These are phyloP conservation scores for Tylopilus sp. DNA, from an alignment of 768 basidiomycete genomes.

Conservation along the genomic window DNA sequence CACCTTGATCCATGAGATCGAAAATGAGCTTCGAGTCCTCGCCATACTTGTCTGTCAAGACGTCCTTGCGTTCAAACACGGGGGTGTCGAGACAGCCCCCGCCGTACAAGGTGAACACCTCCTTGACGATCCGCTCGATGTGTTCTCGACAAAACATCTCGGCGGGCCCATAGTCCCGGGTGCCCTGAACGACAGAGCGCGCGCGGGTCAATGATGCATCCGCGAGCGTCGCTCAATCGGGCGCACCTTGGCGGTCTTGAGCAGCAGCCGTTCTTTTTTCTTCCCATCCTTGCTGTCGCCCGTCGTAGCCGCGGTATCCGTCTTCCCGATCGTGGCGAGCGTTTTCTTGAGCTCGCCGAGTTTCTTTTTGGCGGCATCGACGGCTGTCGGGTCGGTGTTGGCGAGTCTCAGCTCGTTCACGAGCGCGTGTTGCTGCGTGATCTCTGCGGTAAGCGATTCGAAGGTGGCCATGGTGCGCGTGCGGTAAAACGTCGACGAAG, in stretches of 20 bases:
- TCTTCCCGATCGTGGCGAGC: constrained; percentile 40
- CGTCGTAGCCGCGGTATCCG: constrained; percentile 30
- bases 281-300: constrained; percentile 43
- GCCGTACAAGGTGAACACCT: constrained; percentile 85
- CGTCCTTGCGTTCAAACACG: constrained; percentile 96
- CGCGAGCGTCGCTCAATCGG: too few species aligned
- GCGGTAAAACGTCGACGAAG: constrained; percentile 11
- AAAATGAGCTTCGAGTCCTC: constrained; percentile 98
- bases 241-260: constrained; percentile 93
- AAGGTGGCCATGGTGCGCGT: constrained; percentile 40
- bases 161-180: constrained; percentile 87
- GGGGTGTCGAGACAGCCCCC: constrained; percentile 95
- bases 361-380: constrained; percentile 66
- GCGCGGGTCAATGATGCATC: too few species aligned
- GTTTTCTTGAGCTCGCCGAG: constrained; percentile 67
- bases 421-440: constrained; percentile 51
- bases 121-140: constrained; percentile 85
- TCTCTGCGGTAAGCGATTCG: constrained; percentile 49
- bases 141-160: constrained; percentile 92
- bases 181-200: too few species aligned
- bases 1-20: constrained; percentile 96
- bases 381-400: constrained; percentile 44
- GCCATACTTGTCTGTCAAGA: constrained; percentile 94
- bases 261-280: constrained; percentile 66
- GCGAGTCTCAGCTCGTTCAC: constrained; percentile 61